Evolutionary conservation across 1,284 basidiomycete genomes (phyloP).

Genomic region (Tilletia indica): DNA sequence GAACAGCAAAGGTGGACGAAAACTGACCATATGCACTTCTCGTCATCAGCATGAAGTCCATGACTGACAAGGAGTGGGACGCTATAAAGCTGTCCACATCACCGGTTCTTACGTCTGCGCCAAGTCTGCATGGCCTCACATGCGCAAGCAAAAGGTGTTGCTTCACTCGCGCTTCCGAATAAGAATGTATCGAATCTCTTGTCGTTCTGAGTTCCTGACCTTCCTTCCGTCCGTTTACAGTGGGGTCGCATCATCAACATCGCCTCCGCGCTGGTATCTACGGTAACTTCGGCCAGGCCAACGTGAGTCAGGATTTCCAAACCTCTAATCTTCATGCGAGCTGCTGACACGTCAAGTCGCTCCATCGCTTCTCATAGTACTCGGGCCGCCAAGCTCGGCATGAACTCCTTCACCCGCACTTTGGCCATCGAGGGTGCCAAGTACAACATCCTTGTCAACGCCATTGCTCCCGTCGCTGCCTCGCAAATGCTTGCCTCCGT

Average conservation of each 20-base stretch:
- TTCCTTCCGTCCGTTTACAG: conserved; percentile 37
- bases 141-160: conserved; percentile 74
- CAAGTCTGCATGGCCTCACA: conserved; percentile 93
- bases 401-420: conserved; percentile 74
- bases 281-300: conserved; percentile 96
- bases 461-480: conserved; percentile 88
- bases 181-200: neutral
- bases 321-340: neutral
- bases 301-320: conserved; percentile 60
- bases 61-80: conserved; percentile 59
- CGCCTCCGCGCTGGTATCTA: conserved; percentile 56
- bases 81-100: conserved; percentile 78
- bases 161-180: neutral
- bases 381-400: conserved; percentile 79
- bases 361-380: conserved; percentile 57
- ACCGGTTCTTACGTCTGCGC: conserved; percentile 94
- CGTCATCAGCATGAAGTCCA: conserved; percentile 54
- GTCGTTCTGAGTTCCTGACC: neutral
- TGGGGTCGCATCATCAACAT: conserved; percentile 84
- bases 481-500: conserved; percentile 90
- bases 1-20: neutral
- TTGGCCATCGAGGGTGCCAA: conserved; percentile 81
- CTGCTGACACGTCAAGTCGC: conserved; percentile 40
- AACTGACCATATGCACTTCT: neutral
- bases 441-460: conserved; percentile 84